A percentile compares a stretch with the other conserved stretches of the same genome.
Evolutionary conservation across 495 filamentous ascomycete genomes (phyloP).

Genomic region (Penicillium angulare): DNA sequence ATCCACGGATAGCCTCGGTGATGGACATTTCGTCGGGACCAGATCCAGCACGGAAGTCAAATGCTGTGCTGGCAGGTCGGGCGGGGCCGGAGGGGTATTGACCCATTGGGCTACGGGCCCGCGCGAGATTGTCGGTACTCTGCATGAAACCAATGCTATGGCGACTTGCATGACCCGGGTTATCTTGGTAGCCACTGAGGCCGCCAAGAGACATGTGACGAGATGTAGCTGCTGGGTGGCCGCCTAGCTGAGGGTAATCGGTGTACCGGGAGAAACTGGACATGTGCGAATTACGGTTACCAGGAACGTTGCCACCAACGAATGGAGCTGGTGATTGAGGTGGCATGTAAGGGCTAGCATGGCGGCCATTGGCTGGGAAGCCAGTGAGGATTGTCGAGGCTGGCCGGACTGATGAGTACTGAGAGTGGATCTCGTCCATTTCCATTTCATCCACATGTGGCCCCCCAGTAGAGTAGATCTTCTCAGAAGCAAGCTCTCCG

Average conservation of each 20-base stretch:
- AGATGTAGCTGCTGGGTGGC: conserved; percentile 36
- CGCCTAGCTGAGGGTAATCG: conserved; percentile 44
- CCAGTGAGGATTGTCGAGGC: conserved; percentile 89
- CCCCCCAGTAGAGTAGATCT: conserved; percentile 47
- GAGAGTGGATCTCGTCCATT: conserved; percentile 96
- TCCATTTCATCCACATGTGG: conserved; percentile 75
- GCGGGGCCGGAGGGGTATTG: conserved; percentile 55
- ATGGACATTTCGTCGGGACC: conserved; percentile 75
- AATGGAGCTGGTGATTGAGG: conserved; percentile 76
- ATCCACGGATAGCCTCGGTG: conserved; percentile 75
- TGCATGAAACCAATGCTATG: conserved; percentile 49
- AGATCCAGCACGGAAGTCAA: conserved; percentile 66
- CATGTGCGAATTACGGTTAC: conserved; percentile 56
- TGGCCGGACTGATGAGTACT: conserved; percentile 93
- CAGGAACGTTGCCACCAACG: conserved; percentile 45
- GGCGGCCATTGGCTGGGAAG: conserved; percentile 63
- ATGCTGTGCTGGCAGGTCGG: conserved; percentile 61
- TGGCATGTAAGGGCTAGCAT: conserved; percentile 64
- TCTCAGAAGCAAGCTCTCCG: conserved; percentile 63
- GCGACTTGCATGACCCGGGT: conserved; percentile 43
- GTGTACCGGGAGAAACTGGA: conserved; percentile 55
- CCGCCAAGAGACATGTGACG: conserved; percentile 63
- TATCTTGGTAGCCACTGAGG: conserved; percentile 54
- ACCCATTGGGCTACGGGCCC: conserved; percentile 54
- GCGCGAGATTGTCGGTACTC: conserved; percentile 61